Conservation (phyloP, 2,329 filamentous ascomycete species). For the Xylogone sp. region DNA sequence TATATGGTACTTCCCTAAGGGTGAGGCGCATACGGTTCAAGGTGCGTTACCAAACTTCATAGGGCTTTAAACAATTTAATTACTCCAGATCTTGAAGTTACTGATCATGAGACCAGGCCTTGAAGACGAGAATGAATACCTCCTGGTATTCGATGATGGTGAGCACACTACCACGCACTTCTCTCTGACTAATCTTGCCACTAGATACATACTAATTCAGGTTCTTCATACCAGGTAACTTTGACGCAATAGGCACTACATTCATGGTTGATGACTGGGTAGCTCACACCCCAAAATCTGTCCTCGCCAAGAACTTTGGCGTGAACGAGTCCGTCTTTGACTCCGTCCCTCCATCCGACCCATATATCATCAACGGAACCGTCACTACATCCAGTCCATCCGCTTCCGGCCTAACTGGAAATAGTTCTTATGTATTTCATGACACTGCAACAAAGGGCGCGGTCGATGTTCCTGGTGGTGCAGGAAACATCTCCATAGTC, state of each 20-base stretch:
- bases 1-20: conserved; percentile 68
- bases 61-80: too few species aligned
- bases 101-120: too few species aligned
- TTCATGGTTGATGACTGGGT: conserved; percentile 73
- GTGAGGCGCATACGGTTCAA: conserved; percentile 59
- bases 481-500: conserved; percentile 60
- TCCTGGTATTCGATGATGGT: conserved; percentile 63
- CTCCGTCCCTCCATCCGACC: conserved; percentile 51
- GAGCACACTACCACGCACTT: too few species aligned
- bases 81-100: too few species aligned
- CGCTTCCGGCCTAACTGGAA: conserved; percentile 46
- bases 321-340: conserved; percentile 57
- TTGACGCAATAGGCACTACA: conserved; percentile 62
- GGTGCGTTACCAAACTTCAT: too few species aligned
- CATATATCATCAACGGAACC: conserved; percentile 59
- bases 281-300: conserved; percentile 56
- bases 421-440: conserved; percentile 61
- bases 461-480: conserved; percentile 49
- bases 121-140: conserved; percentile 63
- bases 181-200: too few species aligned
- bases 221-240: too few species aligned
- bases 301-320: conserved; percentile 68
- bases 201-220: too few species aligned
- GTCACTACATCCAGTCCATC: conserved; percentile 42
- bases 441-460: conserved; percentile 38